These are phyloP conservation scores for Setaria italica DNA, from an alignment of 202 grass and related monocot species.

Conservation along the genomic window DNA sequence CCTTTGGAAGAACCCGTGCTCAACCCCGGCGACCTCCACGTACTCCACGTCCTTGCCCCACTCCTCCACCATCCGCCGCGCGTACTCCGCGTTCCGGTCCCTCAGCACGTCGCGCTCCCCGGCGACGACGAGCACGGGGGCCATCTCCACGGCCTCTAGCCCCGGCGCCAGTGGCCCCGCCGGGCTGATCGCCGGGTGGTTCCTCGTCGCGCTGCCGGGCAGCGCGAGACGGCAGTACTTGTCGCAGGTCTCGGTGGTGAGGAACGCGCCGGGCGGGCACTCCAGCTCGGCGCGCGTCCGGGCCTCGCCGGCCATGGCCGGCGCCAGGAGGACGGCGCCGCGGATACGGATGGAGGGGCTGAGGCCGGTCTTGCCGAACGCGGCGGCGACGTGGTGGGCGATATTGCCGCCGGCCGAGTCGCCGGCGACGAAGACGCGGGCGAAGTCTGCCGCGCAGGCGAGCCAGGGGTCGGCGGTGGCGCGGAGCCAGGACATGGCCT, in stretches of 20 bases:
- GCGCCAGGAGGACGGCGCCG: conserved; percentile 14
- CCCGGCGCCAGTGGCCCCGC: conserved; percentile 36
- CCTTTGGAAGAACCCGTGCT: conserved; percentile 36
- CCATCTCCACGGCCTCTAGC: conserved; percentile 26
- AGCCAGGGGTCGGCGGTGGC: conserved; percentile 31
- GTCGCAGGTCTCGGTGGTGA: conserved; percentile 30
- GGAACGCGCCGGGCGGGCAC: conserved; percentile 22
- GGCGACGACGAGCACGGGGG: conserved; percentile 44
- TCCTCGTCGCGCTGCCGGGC: background rate
- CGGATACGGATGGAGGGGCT: background rate
- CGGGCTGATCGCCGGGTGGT: conserved; percentile 40
- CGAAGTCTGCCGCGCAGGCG: conserved; percentile 46
- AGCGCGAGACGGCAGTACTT: conserved; percentile 34
- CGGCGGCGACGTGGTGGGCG: conserved; percentile 45
- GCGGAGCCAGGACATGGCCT: conserved; percentile 38
- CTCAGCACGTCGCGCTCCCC: conserved; percentile 37
- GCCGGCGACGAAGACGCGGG: conserved; percentile 47
- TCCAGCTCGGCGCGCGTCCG: conserved; percentile 39
- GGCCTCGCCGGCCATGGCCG: conserved; percentile 28
- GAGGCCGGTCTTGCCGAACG: background rate
- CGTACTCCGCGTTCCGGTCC: conserved; percentile 43
- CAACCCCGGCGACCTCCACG: conserved; percentile 18
- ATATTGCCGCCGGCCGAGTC: conserved; percentile 55
- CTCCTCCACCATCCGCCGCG: conserved; percentile 38
- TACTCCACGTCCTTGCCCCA: conserved; percentile 47